Percentiles rank a stretch among this genome's conserved stretches.
phyloP scores from a whole-genome alignment of 305 asterid genomes.

The Fraxinus dipetala region DNA sequence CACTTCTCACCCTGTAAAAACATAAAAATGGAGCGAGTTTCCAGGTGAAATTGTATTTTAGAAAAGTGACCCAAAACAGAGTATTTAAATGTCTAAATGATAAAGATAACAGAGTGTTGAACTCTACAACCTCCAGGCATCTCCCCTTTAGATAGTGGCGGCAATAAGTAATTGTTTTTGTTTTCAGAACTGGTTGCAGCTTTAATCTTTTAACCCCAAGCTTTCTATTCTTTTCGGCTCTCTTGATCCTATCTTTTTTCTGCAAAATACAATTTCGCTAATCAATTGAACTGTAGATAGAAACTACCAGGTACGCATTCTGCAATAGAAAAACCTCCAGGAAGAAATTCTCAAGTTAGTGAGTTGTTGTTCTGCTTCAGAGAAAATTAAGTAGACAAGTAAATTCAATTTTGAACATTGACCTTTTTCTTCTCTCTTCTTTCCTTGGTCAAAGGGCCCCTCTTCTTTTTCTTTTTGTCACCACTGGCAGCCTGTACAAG shows the following conservation, averaged over 20 bases:
- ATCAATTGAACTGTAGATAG: conserved; percentile 3
- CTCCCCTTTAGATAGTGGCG: conserved; percentile 79
- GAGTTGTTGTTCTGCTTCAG: neutral
- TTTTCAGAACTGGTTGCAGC: conserved; percentile 60
- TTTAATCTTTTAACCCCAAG: conserved; percentile 79
- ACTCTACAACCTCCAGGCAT: conserved; percentile 67
- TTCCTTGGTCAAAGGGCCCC: conserved; percentile 55
- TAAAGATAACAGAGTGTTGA: conserved; percentile 16
- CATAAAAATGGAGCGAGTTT: conserved; percentile 20
- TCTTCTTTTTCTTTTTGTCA: conserved; percentile 54
- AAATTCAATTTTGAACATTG: neutral
- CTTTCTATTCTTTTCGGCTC: conserved; percentile 72
- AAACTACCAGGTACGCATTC: neutral
- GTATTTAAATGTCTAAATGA: conserved; percentile 9
- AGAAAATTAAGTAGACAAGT: neutral
- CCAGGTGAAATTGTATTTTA: conserved; percentile 12
- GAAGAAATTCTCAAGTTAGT: neutral
- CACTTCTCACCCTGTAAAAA: conserved; percentile 78
- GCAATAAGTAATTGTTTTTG: conserved; percentile 55
- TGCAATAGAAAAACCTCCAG: neutral
- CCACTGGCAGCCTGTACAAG: conserved; percentile 47
- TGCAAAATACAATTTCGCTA: conserved; percentile 36
- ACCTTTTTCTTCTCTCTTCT: conserved; percentile 75
- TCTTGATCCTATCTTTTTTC: conserved; percentile 60
- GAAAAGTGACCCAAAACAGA: conserved; percentile 4